Evolutionary conservation across 768 basidiomycete genomes (phyloP).

Genomic region (Cystofilobasidium capitatum): DNA sequence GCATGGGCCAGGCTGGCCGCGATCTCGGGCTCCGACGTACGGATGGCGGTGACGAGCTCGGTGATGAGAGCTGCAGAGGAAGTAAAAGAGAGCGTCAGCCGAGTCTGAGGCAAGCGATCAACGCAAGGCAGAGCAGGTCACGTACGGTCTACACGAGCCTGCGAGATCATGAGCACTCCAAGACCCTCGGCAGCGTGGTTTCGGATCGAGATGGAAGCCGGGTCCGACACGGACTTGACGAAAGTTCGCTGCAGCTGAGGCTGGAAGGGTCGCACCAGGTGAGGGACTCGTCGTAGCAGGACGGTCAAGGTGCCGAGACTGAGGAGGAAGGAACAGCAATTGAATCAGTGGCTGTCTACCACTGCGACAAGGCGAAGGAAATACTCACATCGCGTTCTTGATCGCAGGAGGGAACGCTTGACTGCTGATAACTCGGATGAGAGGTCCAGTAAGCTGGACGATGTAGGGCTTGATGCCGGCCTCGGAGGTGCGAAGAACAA

Average conservation of each 20-base stretch:
- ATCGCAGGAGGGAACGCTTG: constrained; percentile 75
- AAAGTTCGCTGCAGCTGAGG: constrained; percentile 94
- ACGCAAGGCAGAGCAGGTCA: not conserved
- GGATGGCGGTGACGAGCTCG: constrained; percentile 51
- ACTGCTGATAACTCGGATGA: constrained; percentile 82
- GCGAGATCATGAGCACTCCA: constrained; percentile 75
- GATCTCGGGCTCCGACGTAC: constrained; percentile 55
- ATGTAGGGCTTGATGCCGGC: constrained; percentile 86
- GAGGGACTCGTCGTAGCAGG: constrained; percentile 75
- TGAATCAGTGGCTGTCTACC: not conserved
- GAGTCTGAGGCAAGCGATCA: not conserved
- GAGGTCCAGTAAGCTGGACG: constrained; percentile 86
- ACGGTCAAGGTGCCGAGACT: constrained; percentile 66
- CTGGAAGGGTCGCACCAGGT: constrained; percentile 94
- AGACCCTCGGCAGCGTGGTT: constrained; percentile 72
- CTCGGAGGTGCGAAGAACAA: constrained; percentile 79
- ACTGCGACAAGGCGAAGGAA: not conserved
- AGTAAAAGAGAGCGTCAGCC: not conserved
- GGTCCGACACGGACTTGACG: constrained; percentile 80
- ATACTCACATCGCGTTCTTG: constrained; percentile 65
- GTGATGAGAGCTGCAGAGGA: constrained; percentile 66
- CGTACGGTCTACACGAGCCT: constrained; percentile 30
- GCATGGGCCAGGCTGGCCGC: constrained; percentile 66
- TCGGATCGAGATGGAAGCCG: constrained; percentile 66
- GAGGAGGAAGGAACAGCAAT: not conserved